These are phyloP conservation scores for Holtermannia corniformis DNA, from an alignment of 768 basidiomycete species.

Conservation along the genomic window DNA sequence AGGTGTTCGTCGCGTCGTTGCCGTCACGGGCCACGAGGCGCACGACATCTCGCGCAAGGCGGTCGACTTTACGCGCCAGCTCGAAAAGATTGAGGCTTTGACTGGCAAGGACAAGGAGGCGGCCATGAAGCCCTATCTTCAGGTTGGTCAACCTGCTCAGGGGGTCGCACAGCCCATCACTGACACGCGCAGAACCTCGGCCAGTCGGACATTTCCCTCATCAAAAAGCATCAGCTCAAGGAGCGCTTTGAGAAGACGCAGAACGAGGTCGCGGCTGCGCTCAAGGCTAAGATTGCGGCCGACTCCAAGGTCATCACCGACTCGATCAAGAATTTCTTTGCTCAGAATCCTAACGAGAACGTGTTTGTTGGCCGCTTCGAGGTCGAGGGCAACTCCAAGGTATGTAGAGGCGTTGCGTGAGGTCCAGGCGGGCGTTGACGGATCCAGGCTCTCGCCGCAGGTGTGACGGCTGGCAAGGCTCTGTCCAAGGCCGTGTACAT, in stretches of 20 bases:
- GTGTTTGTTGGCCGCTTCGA: slow-evolving; percentile 58
- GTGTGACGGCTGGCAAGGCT: slow-evolving; percentile 69
- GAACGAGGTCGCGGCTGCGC: slow-evolving; percentile 73
- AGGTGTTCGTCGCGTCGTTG: slow-evolving; percentile 88
- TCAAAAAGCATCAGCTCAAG: slow-evolving; percentile 68
- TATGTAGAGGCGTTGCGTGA: slow-evolving; percentile 32
- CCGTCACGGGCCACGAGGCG: slow-evolving; percentile 90
- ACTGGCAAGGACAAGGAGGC: slow-evolving; percentile 73
- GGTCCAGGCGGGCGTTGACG: not conserved
- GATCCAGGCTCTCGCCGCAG: slow-evolving; percentile 22
- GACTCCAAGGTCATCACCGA: slow-evolving; percentile 74
- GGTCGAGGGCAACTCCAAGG: slow-evolving; percentile 83
- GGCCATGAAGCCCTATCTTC: slow-evolving; percentile 63
- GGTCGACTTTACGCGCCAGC: slow-evolving; percentile 52
- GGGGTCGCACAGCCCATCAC: not conserved
- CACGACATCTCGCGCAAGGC: slow-evolving; percentile 66
- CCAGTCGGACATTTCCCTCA: slow-evolving; percentile 77
- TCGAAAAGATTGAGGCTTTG: slow-evolving; percentile 55
- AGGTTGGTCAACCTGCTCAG: slow-evolving; percentile 17
- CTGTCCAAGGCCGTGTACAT: slow-evolving; percentile 77
- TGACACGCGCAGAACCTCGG: slow-evolving; percentile 66
- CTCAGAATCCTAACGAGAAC: slow-evolving; percentile 60
- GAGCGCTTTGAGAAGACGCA: slow-evolving; percentile 62
- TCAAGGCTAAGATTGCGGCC: slow-evolving; percentile 68
- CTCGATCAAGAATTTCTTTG: slow-evolving; percentile 60